These are phyloP conservation scores for Colletotrichum truncatum DNA, from an alignment of 2,329 filamentous ascomycete genomes.

Conservation along the genomic window DNA sequence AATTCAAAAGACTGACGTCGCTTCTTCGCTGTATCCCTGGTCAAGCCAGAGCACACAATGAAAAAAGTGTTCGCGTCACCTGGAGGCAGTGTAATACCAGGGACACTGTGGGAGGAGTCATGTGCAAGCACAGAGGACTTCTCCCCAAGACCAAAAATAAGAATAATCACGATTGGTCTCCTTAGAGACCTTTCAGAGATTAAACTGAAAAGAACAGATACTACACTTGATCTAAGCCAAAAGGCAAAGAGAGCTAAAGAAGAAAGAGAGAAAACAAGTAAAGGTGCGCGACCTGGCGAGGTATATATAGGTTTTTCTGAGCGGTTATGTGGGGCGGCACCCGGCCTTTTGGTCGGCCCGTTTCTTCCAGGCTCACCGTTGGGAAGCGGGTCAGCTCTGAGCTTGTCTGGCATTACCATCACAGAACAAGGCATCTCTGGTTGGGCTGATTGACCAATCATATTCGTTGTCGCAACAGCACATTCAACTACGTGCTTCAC, in stretches of 20 bases:
- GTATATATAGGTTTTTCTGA: slow-evolving; percentile 43
- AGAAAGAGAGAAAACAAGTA: slow-evolving; percentile 57
- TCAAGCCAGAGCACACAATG: slow-evolving; percentile 64
- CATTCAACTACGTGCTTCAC: too few relatives aligned
- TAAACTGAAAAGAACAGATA: slow-evolving; percentile 98
- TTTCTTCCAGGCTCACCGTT: too few relatives aligned
- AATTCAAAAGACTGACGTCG: too few relatives aligned
- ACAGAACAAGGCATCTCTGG: too few relatives aligned
- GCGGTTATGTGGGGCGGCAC: too few relatives aligned
- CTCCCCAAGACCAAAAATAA: slow-evolving; percentile 73
- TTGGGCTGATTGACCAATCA: too few relatives aligned
- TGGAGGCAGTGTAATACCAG: slow-evolving; percentile 79
- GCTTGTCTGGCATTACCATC: too few relatives aligned
- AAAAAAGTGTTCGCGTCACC: slow-evolving; percentile 74
- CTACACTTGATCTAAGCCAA: slow-evolving; percentile 93
- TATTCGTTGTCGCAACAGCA: too few relatives aligned
- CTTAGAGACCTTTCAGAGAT: slow-evolving; percentile 87
- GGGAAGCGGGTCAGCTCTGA: too few relatives aligned
- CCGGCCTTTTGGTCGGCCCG: too few relatives aligned
- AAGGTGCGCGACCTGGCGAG: slow-evolving; percentile 34
- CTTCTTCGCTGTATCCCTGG: slow-evolving; percentile 67
- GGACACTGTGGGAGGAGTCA: slow-evolving; percentile 73
- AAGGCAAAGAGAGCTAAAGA: slow-evolving; percentile 65
- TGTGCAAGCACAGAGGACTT: slow-evolving; percentile 78
- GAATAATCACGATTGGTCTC: slow-evolving; percentile 82